These are phyloP conservation scores for Leucogyrophana mollusca DNA, from an alignment of 768 basidiomycete genomes.

Conservation along the genomic window DNA sequence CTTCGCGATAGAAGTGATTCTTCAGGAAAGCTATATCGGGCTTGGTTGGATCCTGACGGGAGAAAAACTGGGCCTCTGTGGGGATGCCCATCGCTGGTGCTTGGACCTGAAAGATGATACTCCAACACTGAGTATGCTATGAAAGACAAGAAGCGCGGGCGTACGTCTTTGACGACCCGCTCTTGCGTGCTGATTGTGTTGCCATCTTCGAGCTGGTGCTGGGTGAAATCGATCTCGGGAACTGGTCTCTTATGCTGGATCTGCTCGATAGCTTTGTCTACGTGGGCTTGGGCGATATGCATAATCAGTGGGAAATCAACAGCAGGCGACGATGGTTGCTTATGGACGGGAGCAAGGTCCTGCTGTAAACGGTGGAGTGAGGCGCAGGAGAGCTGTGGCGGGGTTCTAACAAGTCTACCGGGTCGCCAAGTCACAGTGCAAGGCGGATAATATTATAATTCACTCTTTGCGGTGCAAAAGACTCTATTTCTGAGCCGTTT, in stretches of 20 bases:
- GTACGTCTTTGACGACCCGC: conserved; percentile 93
- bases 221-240: conserved; percentile 83
- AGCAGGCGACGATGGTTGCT: conserved; percentile 3
- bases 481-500: too few relatives aligned
- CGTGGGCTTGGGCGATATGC: conserved; percentile 33
- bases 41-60: conserved; percentile 77
- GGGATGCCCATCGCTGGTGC: conserved; percentile 94
- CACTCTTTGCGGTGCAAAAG: background rate
- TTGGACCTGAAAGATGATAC: conserved; percentile 68
- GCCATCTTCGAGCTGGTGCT: conserved; percentile 92
- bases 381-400: conserved; percentile 11
- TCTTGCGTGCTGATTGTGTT: conserved; percentile 90
- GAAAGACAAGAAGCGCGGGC: conserved; percentile 22
- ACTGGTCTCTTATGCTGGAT: conserved; percentile 43
- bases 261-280: conserved; percentile 34
- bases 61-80: conserved; percentile 93
- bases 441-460: conserved; percentile 2
- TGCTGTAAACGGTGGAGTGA: conserved; percentile 15
- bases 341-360: conserved; percentile 1
- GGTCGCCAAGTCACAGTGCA: background rate
- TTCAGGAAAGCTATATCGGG: conserved; percentile 96
- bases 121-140: conserved; percentile 5
- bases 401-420: conserved; percentile 27
- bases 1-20: conserved; percentile 98
- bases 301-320: conserved; percentile 19